phyloP scores from a whole-genome alignment of 495 filamentous ascomycete species.

The Penicillium subrubescens region DNA sequence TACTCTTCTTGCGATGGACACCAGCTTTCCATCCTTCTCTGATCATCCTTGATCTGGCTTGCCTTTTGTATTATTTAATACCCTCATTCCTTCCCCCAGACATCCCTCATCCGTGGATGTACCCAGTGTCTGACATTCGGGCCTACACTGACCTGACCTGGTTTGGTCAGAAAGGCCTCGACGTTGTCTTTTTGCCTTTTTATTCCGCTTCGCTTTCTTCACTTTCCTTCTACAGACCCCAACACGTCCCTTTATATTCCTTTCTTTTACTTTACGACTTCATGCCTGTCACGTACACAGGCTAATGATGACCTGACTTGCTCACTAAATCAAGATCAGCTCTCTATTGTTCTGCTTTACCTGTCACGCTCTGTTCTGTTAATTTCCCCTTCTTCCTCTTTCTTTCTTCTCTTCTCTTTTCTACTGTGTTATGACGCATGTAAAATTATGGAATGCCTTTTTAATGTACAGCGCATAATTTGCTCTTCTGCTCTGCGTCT shows the following conservation, averaged over 20 bases:
- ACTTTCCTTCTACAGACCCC: background rate
- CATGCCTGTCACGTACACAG: background rate
- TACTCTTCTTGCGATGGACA: background rate
- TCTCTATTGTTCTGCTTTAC: background rate
- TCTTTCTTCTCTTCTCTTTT: too few species aligned
- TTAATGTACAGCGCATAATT: slow-evolving; percentile 20
- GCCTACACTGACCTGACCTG: too few species aligned
- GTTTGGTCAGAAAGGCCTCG: background rate
- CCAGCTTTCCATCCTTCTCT: background rate
- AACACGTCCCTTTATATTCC: background rate
- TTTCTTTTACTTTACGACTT: background rate
- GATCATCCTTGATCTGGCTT: background rate
- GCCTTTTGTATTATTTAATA: slow-evolving; percentile 15
- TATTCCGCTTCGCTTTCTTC: background rate
- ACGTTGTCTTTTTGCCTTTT: background rate
- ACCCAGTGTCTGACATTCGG: too few species aligned
- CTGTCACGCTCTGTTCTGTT: background rate
- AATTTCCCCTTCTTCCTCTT: background rate
- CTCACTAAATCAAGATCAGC: background rate
- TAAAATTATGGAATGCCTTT: slow-evolving; percentile 16
- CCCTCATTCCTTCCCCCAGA: background rate
- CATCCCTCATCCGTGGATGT: background rate
- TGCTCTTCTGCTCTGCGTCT: background rate
- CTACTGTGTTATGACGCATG: slow-evolving; percentile 9
- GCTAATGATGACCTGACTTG: slow-evolving; percentile 1